Base-by-base conservation (phyloP, 2,329 filamentous ascomycete species). In the Drechslera avenae region DNA sequence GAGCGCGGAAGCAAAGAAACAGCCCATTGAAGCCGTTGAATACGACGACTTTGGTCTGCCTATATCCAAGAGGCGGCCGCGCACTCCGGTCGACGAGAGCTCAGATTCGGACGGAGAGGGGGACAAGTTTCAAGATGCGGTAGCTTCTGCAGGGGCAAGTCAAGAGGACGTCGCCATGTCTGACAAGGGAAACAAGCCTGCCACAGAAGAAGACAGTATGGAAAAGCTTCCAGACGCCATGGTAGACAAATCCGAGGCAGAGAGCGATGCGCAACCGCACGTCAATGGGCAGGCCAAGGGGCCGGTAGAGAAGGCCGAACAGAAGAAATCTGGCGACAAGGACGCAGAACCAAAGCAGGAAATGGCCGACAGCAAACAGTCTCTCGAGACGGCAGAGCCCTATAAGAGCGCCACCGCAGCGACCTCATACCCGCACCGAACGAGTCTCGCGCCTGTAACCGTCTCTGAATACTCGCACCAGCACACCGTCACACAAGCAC, bases 401-500 rank as follows among this genome's bases (percentile, higher is more conserved):
- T 45, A 41, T 17, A 61, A 52, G 26, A 61, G 52, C 43, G 41
- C 51, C 16, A 52, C n/a, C 14, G 21, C 51, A 17, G 16, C 52
- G 9, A 34, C 49, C 19, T 31, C 21, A n/a, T 56, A 54, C 18
- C 56, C 40, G 14, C 56, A 48, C 23, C 56, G 55, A 56, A 47
- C 48, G 17, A 61, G 53, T 43, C 46, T 53, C 14, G 44, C 46
- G 23, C 46, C 26, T 4, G 26, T 10, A 28, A 10, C 59, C 32
- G 71, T 85, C 14, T 96, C 92, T 8, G 91, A 96, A 74, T 97
- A 89, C 80, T 97, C 94, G 1, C 93, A 99, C 70, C 91, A 97
- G 74, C 85, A 87, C 59, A 76, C 91, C 40, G 82, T 86, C 8
- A 76, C 81, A 13, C 79, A 84, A 13, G 56, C 79, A 5, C 67